These are phyloP conservation scores for Cucurbitaria berberidis DNA, from an alignment of 2,329 filamentous ascomycete genomes.

Conservation along the genomic window DNA sequence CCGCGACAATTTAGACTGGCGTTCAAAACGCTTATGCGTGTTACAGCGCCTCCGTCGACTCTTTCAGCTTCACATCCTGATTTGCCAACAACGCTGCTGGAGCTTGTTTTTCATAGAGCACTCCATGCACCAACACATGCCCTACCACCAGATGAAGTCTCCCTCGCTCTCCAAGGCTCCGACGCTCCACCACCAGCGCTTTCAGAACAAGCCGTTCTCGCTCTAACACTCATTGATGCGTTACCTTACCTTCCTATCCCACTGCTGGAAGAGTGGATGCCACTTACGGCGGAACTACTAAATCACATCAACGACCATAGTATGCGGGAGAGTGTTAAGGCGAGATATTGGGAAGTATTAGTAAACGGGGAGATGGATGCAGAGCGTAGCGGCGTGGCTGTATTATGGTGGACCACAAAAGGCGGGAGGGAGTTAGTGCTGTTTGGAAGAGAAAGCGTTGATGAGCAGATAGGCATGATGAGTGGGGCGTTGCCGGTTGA, in stretches of 20 bases:
- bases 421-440: slow-evolving; percentile 65
- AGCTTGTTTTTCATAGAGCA: slow-evolving; percentile 74
- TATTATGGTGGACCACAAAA: slow-evolving; percentile 82
- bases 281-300: slow-evolving; percentile 71
- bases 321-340: slow-evolving; percentile 69
- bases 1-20: slow-evolving; percentile 86
- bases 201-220: slow-evolving; percentile 81
- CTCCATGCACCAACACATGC: slow-evolving; percentile 58
- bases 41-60: slow-evolving; percentile 79
- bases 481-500: slow-evolving; percentile 58
- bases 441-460: slow-evolving; percentile 61
- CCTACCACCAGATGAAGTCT: slow-evolving; percentile 49
- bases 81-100: slow-evolving; percentile 79
- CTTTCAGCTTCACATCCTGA: slow-evolving; percentile 75
- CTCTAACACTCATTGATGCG: slow-evolving; percentile 78
- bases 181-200: slow-evolving; percentile 49
- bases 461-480: slow-evolving; percentile 55
- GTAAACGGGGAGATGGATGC: slow-evolving; percentile 87
- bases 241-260: slow-evolving; percentile 74
- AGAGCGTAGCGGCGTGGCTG: slow-evolving; percentile 76
- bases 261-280: slow-evolving; percentile 81
- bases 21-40: slow-evolving; percentile 82
- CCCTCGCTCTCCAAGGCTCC: slow-evolving; percentile 45
- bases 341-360: slow-evolving; percentile 79
- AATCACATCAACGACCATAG: slow-evolving; percentile 66